Percentiles rank a stretch among this genome's conserved stretches.
phyloP scores from a whole-genome alignment of 2,329 filamentous ascomycete species.

The Pestalotiopsis fici region DNA sequence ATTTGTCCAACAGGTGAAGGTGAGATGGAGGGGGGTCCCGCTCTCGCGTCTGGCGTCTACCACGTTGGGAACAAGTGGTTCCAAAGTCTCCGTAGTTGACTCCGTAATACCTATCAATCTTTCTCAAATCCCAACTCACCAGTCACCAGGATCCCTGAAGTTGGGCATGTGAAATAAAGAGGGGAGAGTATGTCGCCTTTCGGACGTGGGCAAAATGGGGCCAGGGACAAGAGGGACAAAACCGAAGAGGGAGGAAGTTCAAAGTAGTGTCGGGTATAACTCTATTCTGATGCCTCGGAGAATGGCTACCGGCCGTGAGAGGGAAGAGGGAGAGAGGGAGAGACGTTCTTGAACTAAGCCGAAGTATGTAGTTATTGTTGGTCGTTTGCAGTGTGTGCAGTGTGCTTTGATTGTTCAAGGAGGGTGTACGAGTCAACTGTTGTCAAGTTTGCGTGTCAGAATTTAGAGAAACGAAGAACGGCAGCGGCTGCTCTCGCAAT shows the following conservation, averaged over 20 bases:
- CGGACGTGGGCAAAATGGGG: neutral
- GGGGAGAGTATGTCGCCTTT: neutral
- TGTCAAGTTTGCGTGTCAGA: too few relatives aligned
- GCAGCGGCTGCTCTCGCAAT: neutral
- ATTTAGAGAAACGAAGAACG: neutral
- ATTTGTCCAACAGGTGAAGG: conserved; percentile 7
- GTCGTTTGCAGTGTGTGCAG: neutral
- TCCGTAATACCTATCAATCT: neutral
- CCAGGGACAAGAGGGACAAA: neutral
- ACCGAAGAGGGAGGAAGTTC: neutral
- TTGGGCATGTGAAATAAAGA: neutral
- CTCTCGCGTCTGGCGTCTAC: neutral
- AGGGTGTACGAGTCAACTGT: too few relatives aligned
- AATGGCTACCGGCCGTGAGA: neutral
- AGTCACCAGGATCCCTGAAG: neutral
- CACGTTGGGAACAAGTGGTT: neutral
- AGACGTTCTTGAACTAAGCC: neutral
- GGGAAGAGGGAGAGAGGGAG: neutral
- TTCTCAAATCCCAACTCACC: neutral
- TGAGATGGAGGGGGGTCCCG: conserved; percentile 10
- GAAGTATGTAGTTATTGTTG: neutral
- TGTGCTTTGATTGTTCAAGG: too few relatives aligned
- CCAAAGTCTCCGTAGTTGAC: neutral
- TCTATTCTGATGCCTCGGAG: neutral
- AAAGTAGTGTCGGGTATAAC: neutral